These are phyloP conservation scores for Helichrysum umbraculigerum DNA, from an alignment of 129 eudicot species.

Conservation along the genomic window DNA sequence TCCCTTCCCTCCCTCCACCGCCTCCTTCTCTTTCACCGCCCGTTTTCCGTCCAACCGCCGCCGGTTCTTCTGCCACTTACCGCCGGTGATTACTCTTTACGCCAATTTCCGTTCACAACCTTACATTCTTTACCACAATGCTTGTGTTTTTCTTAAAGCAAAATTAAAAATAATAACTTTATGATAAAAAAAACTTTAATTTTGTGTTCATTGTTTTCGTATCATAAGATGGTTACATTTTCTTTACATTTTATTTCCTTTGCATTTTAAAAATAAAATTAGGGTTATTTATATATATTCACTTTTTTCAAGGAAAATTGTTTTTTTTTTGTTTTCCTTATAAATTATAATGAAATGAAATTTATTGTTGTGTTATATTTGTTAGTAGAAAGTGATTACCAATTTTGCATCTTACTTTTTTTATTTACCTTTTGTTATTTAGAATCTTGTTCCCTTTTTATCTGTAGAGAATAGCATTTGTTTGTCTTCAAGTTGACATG, in stretches of 20 bases:
- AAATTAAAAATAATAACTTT: not conserved
- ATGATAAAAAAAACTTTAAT: not conserved
- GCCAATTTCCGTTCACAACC: not conserved
- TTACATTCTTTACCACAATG: not conserved
- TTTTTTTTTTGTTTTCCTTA: not conserved
- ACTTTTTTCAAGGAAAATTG: not conserved
- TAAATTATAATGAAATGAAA: not conserved
- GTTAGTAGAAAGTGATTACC: conserved; percentile 25
- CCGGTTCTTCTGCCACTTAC: not conserved
- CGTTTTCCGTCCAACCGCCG: conserved; percentile 1
- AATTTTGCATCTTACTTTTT: conserved; percentile 9
- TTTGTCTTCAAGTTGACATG: conserved; percentile 18
- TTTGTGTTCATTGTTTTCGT: not conserved
- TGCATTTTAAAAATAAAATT: not conserved
- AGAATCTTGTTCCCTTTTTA: conserved; percentile 37
- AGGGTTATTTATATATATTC: not conserved
- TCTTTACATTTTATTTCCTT: not conserved
- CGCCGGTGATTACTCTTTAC: not conserved
- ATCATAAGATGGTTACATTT: not conserved
- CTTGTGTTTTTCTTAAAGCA: not conserved
- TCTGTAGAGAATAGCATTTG: conserved; percentile 31
- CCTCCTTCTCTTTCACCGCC: conserved; percentile 8
- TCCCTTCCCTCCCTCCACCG: not conserved
- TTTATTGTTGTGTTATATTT: not conserved
- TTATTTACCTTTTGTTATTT: not conserved